Conservation (phyloP, 352 stramenopile genomes). For the Globisporangium nunn region DNA sequence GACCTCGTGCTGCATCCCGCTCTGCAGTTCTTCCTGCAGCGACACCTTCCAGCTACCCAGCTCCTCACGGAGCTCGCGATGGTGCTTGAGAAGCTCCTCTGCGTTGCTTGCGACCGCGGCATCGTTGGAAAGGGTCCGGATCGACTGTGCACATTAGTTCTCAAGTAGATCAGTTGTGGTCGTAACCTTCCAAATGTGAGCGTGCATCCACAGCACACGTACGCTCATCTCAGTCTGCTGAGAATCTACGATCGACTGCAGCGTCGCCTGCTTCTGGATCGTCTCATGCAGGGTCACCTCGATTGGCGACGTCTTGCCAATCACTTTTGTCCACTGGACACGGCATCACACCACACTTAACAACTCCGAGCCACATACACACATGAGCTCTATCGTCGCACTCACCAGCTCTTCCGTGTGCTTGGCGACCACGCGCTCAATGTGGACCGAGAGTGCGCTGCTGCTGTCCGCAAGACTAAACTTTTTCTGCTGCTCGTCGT, state of each 20-base stretch:
- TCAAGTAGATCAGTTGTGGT: too few relatives aligned
- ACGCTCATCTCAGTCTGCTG: conserved; percentile 41
- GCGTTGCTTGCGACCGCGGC: neutral
- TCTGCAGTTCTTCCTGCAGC: conserved; percentile 27
- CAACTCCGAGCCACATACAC: neutral
- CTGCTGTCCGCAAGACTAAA: conserved; percentile 50
- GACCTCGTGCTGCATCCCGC: conserved; percentile 42
- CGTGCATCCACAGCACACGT: conserved; percentile 5
- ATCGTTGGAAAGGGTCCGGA: conserved; percentile 7
- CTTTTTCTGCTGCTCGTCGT: conserved; percentile 50
- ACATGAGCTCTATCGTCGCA: neutral
- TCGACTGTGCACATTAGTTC: conserved; percentile 3
- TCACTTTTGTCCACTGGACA: conserved; percentile 42
- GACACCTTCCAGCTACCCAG: conserved; percentile 21
- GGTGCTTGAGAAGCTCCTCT: conserved; percentile 3
- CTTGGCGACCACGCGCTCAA: conserved; percentile 59
- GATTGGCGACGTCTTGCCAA: conserved; percentile 29
- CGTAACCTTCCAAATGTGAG: neutral
- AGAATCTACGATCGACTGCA: conserved; percentile 22
- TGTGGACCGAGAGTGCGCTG: conserved; percentile 55
- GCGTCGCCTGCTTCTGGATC: conserved; percentile 20
- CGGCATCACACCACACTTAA: neutral
- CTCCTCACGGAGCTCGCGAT: conserved; percentile 19
- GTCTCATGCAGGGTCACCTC: conserved; percentile 23
- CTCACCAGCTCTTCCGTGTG: conserved; percentile 59